phyloP scores from a whole-genome alignment of 176 grass and related monocot genomes.

The Rhipidocladum racemiflorum region DNA sequence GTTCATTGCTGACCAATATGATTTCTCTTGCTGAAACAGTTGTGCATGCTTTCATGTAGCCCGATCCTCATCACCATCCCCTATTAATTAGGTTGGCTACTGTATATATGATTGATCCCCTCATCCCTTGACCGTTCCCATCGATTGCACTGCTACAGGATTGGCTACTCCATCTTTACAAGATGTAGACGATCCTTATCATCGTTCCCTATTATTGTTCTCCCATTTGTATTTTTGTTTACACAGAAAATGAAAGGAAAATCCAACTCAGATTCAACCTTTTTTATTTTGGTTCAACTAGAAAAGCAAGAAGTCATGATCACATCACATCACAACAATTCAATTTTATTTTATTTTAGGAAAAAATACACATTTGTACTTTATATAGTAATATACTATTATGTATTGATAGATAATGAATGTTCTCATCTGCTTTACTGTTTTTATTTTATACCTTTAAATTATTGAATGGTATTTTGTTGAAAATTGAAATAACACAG shows the following conservation, averaged over 20 bases:
- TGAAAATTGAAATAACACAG: not conserved
- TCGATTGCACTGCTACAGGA: not conserved
- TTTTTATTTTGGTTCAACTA: not conserved
- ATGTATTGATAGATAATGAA: not conserved
- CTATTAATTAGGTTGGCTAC: not conserved
- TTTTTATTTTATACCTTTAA: not conserved
- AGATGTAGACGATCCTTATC: not conserved
- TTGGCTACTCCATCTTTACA: not conserved
- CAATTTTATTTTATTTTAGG: not conserved
- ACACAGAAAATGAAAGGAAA: not conserved
- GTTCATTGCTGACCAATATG: not conserved
- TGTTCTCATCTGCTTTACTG: not conserved
- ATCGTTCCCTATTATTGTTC: not conserved
- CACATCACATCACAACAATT: not conserved
- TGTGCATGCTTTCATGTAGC: not conserved
- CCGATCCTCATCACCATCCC: not conserved
- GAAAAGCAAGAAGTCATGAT: not conserved
- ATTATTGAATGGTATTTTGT: not conserved
- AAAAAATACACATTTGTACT: not conserved
- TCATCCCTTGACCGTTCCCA: not conserved
- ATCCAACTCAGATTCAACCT: not conserved
- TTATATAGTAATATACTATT: not conserved
- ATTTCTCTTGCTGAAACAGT: not conserved
- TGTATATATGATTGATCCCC: not conserved
- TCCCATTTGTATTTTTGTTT: not conserved